Base-by-base conservation (phyloP, 306 rosid species). In the Gastrolobium bilobum region DNA sequence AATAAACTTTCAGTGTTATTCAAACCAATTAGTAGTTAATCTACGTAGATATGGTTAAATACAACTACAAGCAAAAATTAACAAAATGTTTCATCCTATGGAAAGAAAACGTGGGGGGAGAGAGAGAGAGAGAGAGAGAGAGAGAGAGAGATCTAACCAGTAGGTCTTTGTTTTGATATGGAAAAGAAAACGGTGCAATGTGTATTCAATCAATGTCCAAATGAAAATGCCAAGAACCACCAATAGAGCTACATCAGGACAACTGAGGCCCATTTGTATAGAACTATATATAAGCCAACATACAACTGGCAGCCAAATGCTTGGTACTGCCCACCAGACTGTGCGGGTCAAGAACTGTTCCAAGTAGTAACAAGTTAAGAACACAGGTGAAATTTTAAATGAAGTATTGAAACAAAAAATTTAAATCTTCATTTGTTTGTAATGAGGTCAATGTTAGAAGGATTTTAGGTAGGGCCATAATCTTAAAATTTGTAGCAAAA, bases 301-400 rank as follows among this genome's bases (percentile, higher is more conserved):
- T 74, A 88, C 94, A 69, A 96, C 96, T 57, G 99, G 99, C 46
- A 93, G 85, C 99, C 99, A 96, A 73, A 96, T 82, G 56, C 85
- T 82, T 47, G 99, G 99, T 86, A 96, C 51, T 4, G 86, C 98
- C 99, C 99, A 96, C 99, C 99, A 96, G 50, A 81, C 92, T 10
- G 97, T 96, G 87, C 83, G 88, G 4, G 99, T 96, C 80, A 90
- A 86, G 87, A 83, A 91, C 99, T 96, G 88, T 86, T 87, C 50
- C 90, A 89, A 80, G 70, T 39, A 73, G 53, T 40, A 83, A 75
- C 38, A 37, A 81, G 71, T 84, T 79, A 90, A 76, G 43, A 77
- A 37, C 60, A 40, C 40, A 31, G 70, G 20, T 63, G 52, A 15
- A 51, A 71, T 30, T 71, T 43, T 67, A 40, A 40, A 63, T 39